Evolutionary conservation across 768 basidiomycete species (phyloP), one percentile per base, ranked within the genome.

Genomic region (Gloeophyllum trabeum): DNA sequence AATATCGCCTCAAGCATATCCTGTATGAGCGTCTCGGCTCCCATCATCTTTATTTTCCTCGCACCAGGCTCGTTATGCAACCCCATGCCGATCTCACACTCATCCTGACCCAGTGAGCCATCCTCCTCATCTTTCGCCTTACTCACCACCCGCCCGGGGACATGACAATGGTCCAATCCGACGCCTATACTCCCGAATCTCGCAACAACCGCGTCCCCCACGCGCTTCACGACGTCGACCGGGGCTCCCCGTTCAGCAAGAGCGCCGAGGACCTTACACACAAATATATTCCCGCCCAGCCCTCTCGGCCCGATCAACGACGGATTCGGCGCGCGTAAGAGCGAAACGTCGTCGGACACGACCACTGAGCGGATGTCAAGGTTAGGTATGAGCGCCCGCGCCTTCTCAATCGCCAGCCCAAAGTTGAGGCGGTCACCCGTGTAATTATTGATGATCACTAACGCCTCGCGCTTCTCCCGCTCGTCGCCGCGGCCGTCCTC

Each of bases 381-480:
- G 2, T 54, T 60, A 2, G 63, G 50, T 16, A 51, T 56, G 42
- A 41, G 48, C 1, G 63, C 59, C 6, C 66, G 59, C 5, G 73
- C 73, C 47, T 71, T 70, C 43, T 77, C 71, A 22, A 71, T 62
- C 1, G 71, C 76, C 10, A 77, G 62, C 1, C 76, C 76, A 47
- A 77, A 77, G 48, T 76, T 72, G 25, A 79, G 66, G 24, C 71
- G 63, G 51, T 77, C 75, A 1, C 74, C 76, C 1, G 71, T 72
- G 45, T 70, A 72, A 51, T 72, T 70, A 49, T 70, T 69, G 45
- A 69, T 63, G 26, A 72, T 48, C 16, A 71, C 60, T 37, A 67
- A 47, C 18, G 57, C 48, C 25, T 47, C 58, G n/a, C n/a, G n/a
- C 19, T 54, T 54, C 37, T 52, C 51, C 30, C 35, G 43, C 43